A percentile compares a stretch with the other conserved stretches of the same genome.
Evolutionary conservation across 768 basidiomycete species (phyloP).

Genomic region (Lactarius tabidus): DNA sequence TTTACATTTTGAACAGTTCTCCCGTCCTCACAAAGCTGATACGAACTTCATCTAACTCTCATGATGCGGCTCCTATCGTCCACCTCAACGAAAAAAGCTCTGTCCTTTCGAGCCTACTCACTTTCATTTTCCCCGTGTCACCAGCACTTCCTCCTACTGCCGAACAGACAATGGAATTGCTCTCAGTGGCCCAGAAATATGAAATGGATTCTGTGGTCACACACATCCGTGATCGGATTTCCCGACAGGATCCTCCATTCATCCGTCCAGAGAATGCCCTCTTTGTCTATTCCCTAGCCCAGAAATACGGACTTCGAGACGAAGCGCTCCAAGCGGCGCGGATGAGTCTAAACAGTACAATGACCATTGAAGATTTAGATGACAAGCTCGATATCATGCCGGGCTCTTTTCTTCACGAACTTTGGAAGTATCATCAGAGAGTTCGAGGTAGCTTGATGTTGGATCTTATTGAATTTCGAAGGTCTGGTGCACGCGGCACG

Average conservation of each 20-base stretch:
- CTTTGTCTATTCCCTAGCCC: neutral
- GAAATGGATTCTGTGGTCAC: neutral
- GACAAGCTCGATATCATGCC: neutral
- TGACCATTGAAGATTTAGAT: neutral
- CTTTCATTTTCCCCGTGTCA: neutral
- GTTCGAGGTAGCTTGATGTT: neutral
- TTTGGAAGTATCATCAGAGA: slow-evolving; percentile 1
- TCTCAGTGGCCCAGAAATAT: slow-evolving; percentile 2
- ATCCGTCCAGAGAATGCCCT: slow-evolving; percentile 1
- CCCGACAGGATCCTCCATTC: neutral
- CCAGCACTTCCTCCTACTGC: neutral
- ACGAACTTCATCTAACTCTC: neutral
- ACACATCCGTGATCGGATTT: neutral
- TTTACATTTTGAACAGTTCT: neutral
- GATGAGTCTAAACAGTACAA: neutral
- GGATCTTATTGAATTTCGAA: slow-evolving; percentile 10
- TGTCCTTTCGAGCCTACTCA: neutral
- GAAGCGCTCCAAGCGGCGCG: neutral
- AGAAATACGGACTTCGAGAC: neutral
- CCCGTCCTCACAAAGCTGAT: slow-evolving; percentile 9
- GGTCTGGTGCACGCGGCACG: neutral
- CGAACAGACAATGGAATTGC: neutral
- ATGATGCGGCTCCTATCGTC: neutral
- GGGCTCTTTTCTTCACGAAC: neutral
- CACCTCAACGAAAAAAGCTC: neutral